Conservation (phyloP, 2,329 filamentous ascomycete genomes). For the Hypomyces perniciosus region DNA sequence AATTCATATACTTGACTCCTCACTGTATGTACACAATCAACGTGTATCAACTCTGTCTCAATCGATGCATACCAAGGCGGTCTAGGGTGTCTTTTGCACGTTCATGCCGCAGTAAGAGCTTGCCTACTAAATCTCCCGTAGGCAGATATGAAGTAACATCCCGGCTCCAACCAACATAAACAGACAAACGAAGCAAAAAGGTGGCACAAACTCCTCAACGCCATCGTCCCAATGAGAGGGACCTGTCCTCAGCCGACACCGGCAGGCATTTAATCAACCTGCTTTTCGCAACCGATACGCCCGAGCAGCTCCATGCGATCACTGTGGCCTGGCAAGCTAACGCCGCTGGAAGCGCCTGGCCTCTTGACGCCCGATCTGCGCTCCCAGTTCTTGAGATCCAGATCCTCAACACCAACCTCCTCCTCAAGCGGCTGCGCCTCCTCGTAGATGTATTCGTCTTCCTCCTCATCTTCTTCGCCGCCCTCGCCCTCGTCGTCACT, state of each 20-base stretch:
- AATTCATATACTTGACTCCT: no score
- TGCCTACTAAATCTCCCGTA: no score
- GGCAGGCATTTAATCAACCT: conserved; percentile 39
- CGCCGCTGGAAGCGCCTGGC: conserved; percentile 47
- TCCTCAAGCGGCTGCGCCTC: conserved; percentile 58
- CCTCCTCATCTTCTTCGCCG: conserved; percentile 58
- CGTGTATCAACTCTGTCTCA: no score
- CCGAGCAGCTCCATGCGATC: conserved; percentile 77
- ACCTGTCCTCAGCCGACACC: not conserved
- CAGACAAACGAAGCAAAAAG: not conserved
- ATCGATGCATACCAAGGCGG: no score
- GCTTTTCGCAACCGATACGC: conserved; percentile 78
- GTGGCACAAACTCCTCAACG: conserved; percentile 10
- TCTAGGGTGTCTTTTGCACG: no score
- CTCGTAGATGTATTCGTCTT: conserved; percentile 48
- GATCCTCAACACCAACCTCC: conserved; percentile 67
- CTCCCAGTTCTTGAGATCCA: conserved; percentile 62
- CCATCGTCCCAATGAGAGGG: conserved; percentile 5
- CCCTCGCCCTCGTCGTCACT: conserved; percentile 79
- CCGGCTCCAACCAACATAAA: no score
- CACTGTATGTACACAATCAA: no score
- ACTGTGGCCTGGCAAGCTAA: conserved; percentile 64
- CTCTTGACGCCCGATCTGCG: conserved; percentile 51
- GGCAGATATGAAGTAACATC: no score
- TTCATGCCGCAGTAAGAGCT: no score